Conservation (phyloP, 306 rosid genomes). For the Quillaja saponaria region DNA sequence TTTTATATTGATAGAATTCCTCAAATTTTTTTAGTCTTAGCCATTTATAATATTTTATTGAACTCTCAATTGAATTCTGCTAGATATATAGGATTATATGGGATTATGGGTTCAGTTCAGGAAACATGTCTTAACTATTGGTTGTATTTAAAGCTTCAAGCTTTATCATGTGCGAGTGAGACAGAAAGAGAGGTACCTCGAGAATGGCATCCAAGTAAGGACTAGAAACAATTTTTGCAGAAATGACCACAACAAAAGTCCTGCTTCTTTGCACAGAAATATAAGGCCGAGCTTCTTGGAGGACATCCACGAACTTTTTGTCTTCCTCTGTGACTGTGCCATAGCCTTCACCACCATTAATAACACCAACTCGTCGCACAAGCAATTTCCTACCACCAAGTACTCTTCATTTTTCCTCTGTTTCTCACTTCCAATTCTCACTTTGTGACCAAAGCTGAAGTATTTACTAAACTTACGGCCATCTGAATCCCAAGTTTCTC, state of each 20-base stretch:
- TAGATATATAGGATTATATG: too few species aligned
- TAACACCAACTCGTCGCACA: conserved; percentile 3
- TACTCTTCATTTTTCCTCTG: conserved; percentile 21
- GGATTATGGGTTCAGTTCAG: too few species aligned
- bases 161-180: not conserved
- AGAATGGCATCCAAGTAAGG: conserved; percentile 50
- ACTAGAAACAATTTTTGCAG: conserved; percentile 51
- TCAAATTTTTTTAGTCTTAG: too few species aligned
- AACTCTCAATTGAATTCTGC: too few species aligned
- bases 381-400: conserved; percentile 26
- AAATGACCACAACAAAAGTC: conserved; percentile 53
- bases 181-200: conserved; percentile 41
- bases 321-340: conserved; percentile 45
- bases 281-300: conserved; percentile 73
- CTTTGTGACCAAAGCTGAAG: conserved; percentile 5
- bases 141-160: too few species aligned
- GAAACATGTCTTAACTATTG: too few species aligned
- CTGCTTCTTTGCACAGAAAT: conserved; percentile 46
- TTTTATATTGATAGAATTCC: too few species aligned
- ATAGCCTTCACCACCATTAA: conserved; percentile 3
- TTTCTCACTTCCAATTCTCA: not conserved
- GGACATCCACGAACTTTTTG: conserved; percentile 44
- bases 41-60: too few species aligned
- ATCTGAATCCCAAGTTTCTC: conserved; percentile 22
- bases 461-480: conserved; percentile 5